These are phyloP conservation scores for Colletotrichum liaoningense DNA, from an alignment of 2,329 filamentous ascomycete genomes.

Conservation along the genomic window DNA sequence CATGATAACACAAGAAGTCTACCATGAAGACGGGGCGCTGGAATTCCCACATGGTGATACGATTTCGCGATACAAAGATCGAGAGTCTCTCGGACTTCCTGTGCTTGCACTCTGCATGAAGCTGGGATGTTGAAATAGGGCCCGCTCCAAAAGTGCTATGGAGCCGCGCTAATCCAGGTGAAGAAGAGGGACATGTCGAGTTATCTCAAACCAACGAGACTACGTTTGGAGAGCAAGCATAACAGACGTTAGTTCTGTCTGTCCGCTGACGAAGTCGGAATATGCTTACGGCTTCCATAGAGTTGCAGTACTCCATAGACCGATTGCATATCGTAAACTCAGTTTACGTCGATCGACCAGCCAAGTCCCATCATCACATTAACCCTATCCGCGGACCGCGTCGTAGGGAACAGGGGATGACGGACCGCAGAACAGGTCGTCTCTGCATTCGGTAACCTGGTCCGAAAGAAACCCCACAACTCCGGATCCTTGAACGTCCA, in stretches of 20 bases:
- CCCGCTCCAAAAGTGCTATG: slow-evolving; percentile 8
- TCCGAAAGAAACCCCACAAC: neutral
- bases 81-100: neutral
- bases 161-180: neutral
- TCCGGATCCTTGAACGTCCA: neutral
- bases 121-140: slow-evolving; percentile 3
- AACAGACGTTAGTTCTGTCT: neutral
- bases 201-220: neutral
- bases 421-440: neutral
- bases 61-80: neutral
- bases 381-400: neutral
- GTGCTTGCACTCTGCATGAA: neutral
- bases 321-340: neutral
- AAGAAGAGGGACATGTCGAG: neutral
- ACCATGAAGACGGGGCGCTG: neutral
- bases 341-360: neutral
- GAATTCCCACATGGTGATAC: neutral
- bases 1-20: neutral
- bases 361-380: neutral
- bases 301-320: neutral
- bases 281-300: neutral
- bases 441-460: slow-evolving; percentile 5
- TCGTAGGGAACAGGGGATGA: neutral
- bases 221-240: neutral
- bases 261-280: neutral